A percentile compares a stretch with the other conserved stretches of the same genome.
Conservation (phyloP, 768 basidiomycete genomes). For the Leccinum uliginosum region DNA sequence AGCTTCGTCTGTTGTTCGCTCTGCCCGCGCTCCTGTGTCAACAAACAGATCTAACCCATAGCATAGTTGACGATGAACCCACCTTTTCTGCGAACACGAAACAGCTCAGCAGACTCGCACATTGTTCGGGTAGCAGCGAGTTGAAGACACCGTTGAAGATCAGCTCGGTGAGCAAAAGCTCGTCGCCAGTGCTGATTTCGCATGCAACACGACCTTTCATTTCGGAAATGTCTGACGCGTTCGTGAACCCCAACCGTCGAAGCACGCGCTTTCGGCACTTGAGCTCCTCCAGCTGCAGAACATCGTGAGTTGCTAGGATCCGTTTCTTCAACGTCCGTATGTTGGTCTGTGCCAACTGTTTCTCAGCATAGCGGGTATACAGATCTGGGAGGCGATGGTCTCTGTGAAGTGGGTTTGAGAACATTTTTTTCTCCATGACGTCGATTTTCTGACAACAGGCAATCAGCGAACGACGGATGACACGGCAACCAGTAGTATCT, state of each 20-base stretch:
- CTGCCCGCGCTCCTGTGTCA: slow-evolving; percentile 34
- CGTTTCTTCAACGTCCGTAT: slow-evolving; percentile 79
- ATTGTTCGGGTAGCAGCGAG: slow-evolving; percentile 82
- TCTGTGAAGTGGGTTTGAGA: slow-evolving; percentile 70
- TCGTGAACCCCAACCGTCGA: slow-evolving; percentile 87
- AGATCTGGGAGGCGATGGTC: slow-evolving; percentile 75
- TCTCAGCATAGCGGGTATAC: slow-evolving; percentile 76
- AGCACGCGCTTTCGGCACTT: slow-evolving; percentile 93
- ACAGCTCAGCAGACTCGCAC: slow-evolving; percentile 90
- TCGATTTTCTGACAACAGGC: slow-evolving; percentile 71
- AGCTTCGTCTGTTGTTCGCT: slow-evolving; percentile 83
- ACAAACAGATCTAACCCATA: not conserved
- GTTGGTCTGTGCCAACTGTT: slow-evolving; percentile 63
- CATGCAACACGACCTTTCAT: slow-evolving; percentile 98
- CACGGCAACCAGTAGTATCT: slow-evolving; percentile 3
- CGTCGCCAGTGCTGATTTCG: slow-evolving; percentile 97
- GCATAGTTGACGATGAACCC: slow-evolving; percentile 5
- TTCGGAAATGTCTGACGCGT: slow-evolving; percentile 87
- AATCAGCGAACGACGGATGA: slow-evolving; percentile 1
- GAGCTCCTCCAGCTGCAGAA: slow-evolving; percentile 94
- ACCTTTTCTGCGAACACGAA: slow-evolving; percentile 99
- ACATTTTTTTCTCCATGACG: slow-evolving; percentile 82
- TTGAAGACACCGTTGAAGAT: slow-evolving; percentile 98
- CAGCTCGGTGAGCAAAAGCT: slow-evolving; percentile 91
- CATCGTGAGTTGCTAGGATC: slow-evolving; percentile 86